Conservation (phyloP, 1,284 basidiomycete genomes). For the Tetrapyrgos nigripes region DNA sequence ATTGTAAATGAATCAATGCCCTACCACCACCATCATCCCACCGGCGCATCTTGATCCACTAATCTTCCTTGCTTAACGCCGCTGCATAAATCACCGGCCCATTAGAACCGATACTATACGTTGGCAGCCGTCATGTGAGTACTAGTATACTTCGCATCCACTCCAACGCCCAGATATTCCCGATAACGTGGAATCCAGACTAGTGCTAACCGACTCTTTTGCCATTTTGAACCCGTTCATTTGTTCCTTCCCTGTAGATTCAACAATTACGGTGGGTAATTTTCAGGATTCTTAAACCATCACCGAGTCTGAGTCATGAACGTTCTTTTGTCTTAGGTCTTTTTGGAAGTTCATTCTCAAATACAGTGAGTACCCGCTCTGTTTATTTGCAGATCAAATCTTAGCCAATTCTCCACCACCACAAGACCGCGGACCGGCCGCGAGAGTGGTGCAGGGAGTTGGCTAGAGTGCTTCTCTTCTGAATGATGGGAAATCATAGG, state of each 20-base stretch:
- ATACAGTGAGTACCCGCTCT: constrained; percentile 38
- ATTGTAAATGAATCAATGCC: too few relatives aligned
- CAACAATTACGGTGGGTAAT: constrained; percentile 22
- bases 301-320: background rate
- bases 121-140: constrained; percentile 56
- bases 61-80: background rate
- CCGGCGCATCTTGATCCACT: too few relatives aligned
- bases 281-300: too few relatives aligned
- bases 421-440: too few relatives aligned
- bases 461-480: too few relatives aligned
- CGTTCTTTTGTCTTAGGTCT: constrained; percentile 29
- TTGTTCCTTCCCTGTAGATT: background rate
- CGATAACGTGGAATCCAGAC: too few relatives aligned
- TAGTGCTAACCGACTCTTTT: background rate
- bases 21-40: too few relatives aligned
- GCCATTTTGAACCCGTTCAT: constrained; percentile 31
- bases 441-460: too few relatives aligned
- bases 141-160: constrained; percentile 37
- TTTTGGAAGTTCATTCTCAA: constrained; percentile 36
- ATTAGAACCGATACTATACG: constrained; percentile 64
- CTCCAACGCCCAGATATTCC: constrained; percentile 54
- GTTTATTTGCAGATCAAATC: too few relatives aligned
- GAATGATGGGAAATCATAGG: too few relatives aligned
- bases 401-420: too few relatives aligned
- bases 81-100: background rate